Base-by-base conservation (phyloP, 2,329 filamentous ascomycete species). In the Apiospora koreana region DNA sequence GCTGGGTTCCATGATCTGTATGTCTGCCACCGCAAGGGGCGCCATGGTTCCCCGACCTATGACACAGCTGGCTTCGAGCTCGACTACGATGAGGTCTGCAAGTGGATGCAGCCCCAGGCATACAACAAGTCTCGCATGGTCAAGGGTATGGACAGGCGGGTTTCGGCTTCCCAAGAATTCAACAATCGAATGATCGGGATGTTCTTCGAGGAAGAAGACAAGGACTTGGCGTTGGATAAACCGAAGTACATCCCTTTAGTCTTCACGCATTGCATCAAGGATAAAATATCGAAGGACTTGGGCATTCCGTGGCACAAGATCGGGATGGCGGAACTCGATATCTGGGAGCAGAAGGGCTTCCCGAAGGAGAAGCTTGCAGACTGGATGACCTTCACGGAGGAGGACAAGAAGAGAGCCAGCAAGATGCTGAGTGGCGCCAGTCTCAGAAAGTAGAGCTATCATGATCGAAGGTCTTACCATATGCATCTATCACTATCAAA, bases 261-360 rank as follows among this genome's bases (percentile, higher is more conserved):
- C 1, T 48, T 72, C 1, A 23, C 42, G 1, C 0, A 68, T 3
- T 73, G 72, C 31, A n/a, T 74, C 7, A 74, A 72, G 46, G 76
- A 77, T 23, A 72, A 72, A 8, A 74, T 76, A 28, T 76, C 75
- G 1, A 77, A 76, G 62, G 75, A 77, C 23, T 71, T 77, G 8
- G 72, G 69, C n/a, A 45, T 76, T 1, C 74, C 75, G 3, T 73
- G 65, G 67, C 74, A 75, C 23, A 75, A 76, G 41, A 77, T 75
- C 8, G 71, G 71, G 21, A 50, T 72, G 2, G 23, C 65, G 2
- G 68, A 75, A 3, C 69, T 75, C 8, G 48, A 66, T 3, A 69
- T 72, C 58, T 77, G 73, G 74, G 71, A 69, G 50, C 23, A 73
- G 35, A 75, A 66, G 65, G 75, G 73, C 2, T 77, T 73, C 25